Base-by-base conservation (phyloP, 2,329 filamentous ascomycete genomes). In the Pestalotiopsis sp. region DNA sequence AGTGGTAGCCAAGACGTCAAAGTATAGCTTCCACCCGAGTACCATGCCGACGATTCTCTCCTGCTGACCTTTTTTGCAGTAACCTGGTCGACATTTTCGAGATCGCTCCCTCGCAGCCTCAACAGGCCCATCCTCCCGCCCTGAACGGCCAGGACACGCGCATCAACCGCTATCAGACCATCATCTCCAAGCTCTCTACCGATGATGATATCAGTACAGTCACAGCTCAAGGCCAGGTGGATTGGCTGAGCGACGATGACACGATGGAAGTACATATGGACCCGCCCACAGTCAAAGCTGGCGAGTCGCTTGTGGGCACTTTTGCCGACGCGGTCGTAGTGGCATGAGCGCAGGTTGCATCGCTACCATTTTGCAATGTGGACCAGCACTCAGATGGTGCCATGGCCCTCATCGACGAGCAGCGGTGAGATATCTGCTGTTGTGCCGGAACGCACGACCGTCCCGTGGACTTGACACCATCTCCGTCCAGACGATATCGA, bases 51-150 rank as follows among this genome's bases (percentile, higher is more conserved):
- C 17, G 45, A 9, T 52, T 11, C 45, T 52, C 17, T n/a, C 45
- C 45, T 20, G 45, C 45, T 52, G 20, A 52, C 45, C 14, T 9
- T 52, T 20, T 9, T 52, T 20, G 45, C 75, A 91, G 89, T 74
- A 90, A 91, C 74, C 87, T 91, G 80, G 88, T 91, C 70, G 89
- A 91, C 75, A 88, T 91, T 61, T 91, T 91, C 79, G 88, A 91
- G 71, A 89, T 90, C 75, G 85, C 86, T 45, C 87, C 88, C 25
- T 84, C 86, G 68, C 84, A 84, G 69, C 70, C 76, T 17, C 75
- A 78, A 60, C 75, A 75, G 59, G 69, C 74, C 38, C 76, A 77
- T n/a, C 73, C 75, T 1, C 67, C 72, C 38, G 68, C 77, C 59
- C 75, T 77, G 39, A 82, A 86, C 65, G 85, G 84, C 62, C 87